Conservation (phyloP, 1,284 basidiomycete species). For the Boletellus sp. region DNA sequence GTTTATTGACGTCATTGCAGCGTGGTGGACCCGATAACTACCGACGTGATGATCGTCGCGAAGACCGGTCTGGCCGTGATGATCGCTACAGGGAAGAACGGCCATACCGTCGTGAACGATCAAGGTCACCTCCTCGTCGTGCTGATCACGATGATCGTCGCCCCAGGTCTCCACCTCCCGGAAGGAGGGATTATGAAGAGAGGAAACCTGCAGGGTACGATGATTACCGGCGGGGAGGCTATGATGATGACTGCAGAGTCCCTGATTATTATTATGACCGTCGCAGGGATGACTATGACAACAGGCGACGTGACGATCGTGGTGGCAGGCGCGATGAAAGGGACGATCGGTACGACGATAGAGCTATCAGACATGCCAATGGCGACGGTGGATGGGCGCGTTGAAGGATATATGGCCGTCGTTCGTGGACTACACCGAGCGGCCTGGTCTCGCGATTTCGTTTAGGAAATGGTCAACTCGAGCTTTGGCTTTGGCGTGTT, state of each 20-base stretch:
- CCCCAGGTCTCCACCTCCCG: constrained; percentile 71
- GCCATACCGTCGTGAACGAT: constrained; percentile 63
- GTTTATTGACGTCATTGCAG: constrained; percentile 34
- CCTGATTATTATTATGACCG: constrained; percentile 78
- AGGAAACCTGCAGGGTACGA: constrained; percentile 83
- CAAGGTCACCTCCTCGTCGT: constrained; percentile 66
- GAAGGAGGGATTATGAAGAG: constrained; percentile 69
- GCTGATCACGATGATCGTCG: constrained; percentile 67
- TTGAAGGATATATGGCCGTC: constrained; percentile 44
- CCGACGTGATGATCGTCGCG: constrained; percentile 63
- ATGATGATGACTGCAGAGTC: constrained; percentile 69
- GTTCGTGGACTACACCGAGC: constrained; percentile 40
- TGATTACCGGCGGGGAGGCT: constrained; percentile 70
- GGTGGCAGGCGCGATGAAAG: constrained; percentile 70
- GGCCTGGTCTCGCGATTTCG: constrained; percentile 40
- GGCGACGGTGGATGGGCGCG: constrained; percentile 71
- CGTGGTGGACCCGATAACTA: constrained; percentile 69
- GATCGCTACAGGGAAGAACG: constrained; percentile 52
- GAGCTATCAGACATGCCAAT: constrained; percentile 64
- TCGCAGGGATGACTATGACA: constrained; percentile 64
- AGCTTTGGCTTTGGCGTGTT: constrained; percentile 38
- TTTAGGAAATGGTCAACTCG: constrained; percentile 39
- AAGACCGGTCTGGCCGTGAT: constrained; percentile 51
- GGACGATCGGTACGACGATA: constrained; percentile 72
- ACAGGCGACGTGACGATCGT: constrained; percentile 62